Base-by-base conservation (phyloP, 73 alveolate species). In the Blepharisma japonicum region DNA sequence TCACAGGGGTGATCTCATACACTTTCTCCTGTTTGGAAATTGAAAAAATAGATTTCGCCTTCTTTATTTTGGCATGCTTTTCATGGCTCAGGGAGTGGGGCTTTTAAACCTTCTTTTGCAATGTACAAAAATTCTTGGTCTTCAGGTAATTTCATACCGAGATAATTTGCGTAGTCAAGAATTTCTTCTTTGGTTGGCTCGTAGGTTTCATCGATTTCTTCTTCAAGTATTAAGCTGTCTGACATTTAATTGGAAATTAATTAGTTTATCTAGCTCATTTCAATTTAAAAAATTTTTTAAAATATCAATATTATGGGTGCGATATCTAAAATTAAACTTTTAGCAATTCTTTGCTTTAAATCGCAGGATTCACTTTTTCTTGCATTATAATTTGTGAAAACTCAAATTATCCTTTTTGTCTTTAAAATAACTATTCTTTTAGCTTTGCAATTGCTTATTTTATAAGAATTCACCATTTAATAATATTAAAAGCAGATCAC, bases 101-200 rank as follows among this genome's bases (percentile, higher is more conserved):
- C 98, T 79, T 90, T 88, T 81, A 93, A 83, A 6, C 98, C 98
- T 80, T 93, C 98, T 72, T 86, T 90, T n/a, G 98, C 98, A 11
- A 93, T 87, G 67, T 90, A 90, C 70, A 93, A 81, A 20, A 93
- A 78, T 39, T 93, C 97, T 45, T 82, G 70, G 77, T 93, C 98
- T 27, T 84, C 91, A 11, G 76, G 81, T n/a, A 90, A 54, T 68
- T 90, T 93, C 95, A 93, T 90, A 6, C 98, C 98, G 45, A 93
- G 83, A 70, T 72, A 89, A 39, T 83, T 68, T 14, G 97, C 98
- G 81, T 93, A 93, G 46, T 93, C 98, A 68, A 83, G 80, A 14
- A 93, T 81, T 81, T 93, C 98, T 21, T 78, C 68, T 11, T 85
- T 7, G 5, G 92, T 82, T 23, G 92, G 92, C 20, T 55, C 71